phyloP scores from a whole-genome alignment of 352 stramenopile species.

The Globisporangium solare region DNA sequence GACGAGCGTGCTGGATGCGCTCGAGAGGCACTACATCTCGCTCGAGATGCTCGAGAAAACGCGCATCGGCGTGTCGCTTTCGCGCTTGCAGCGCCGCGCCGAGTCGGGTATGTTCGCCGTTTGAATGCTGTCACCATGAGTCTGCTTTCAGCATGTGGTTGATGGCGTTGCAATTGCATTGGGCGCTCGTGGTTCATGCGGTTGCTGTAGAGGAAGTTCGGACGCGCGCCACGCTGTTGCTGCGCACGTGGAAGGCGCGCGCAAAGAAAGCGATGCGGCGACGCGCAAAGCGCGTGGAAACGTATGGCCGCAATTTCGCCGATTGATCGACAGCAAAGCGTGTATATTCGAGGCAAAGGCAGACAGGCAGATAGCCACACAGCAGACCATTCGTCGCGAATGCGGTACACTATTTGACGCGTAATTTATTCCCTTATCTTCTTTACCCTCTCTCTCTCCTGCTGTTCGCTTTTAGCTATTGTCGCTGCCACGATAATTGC shows the following conservation, averaged over 20 bases:
- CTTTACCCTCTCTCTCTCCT: background rate
- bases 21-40: conserved; percentile 71
- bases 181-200: too few relatives aligned
- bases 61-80: conserved; percentile 31
- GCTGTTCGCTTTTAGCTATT: background rate
- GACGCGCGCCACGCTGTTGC: conserved; percentile 28
- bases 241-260: conserved; percentile 58
- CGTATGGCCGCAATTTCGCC: conserved; percentile 62
- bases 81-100: conserved; percentile 29
- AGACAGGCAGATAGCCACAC: too few relatives aligned
- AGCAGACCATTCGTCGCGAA: background rate
- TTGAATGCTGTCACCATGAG: too few relatives aligned
- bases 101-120: conserved; percentile 20
- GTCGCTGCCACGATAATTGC: background rate
- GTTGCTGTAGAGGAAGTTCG: conserved; percentile 27
- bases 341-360: background rate
- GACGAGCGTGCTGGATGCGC: conserved; percentile 35
- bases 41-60: conserved; percentile 84
- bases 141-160: too few relatives aligned
- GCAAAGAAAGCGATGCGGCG: conserved; percentile 68
- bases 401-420: background rate
- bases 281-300: conserved; percentile 50
- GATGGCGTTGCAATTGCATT: background rate
- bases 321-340: conserved; percentile 40
- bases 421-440: conserved; percentile 4